Base-by-base conservation (phyloP, 345 rosid genomes). In the Syzygium aqueum region DNA sequence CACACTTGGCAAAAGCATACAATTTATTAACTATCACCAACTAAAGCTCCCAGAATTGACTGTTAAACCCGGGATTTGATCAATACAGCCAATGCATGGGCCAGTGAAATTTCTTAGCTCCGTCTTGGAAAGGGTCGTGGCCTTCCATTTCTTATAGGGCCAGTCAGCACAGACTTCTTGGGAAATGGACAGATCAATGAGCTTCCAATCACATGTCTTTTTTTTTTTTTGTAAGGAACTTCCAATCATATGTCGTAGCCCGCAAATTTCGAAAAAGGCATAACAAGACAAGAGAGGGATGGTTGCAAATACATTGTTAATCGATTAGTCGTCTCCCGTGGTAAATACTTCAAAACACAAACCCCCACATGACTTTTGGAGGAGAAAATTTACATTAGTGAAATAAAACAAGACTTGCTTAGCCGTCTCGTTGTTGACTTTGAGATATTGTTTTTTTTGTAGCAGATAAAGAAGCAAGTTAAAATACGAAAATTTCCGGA, bases 141-240 rank as follows among this genome's bases (percentile, higher is more conserved):
- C 73, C 73, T 27, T 61, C 73, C n/a, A 13, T 61, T 61, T 6
- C 37, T 61, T 2, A 6, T 16, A n/a, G n/a, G 9, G 33, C 6
- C 33, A 14, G 73, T 61, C 15, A 11, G 0, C 28, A 10, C 0
- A 57, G 65, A 25, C 65, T 25, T 57, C 28, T n/a, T 25, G 10
- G 11, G 65, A 25, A 25, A 25, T 57, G 65, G 65, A 57, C 28
- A 11, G 63, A 11, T 1, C 1, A 2, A 57, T 11, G 65, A 57
- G 6, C 65, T 57, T 57, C 15, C 28, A 11, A 11, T 25, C 65
- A 13, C 0, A 0, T 25, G 27, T 57, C 16, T n/a, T n/a, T n/a
- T n/a, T n/a, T n/a, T n/a, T n/a, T n/a, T n/a, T n/a, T n/a, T n/a
- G n/a, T n/a, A n/a, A n/a, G n/a, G 65, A 57, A 3, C 65, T 57